Conservation (phyloP, 495 filamentous ascomycete species). For the Penicillium lagena region DNA sequence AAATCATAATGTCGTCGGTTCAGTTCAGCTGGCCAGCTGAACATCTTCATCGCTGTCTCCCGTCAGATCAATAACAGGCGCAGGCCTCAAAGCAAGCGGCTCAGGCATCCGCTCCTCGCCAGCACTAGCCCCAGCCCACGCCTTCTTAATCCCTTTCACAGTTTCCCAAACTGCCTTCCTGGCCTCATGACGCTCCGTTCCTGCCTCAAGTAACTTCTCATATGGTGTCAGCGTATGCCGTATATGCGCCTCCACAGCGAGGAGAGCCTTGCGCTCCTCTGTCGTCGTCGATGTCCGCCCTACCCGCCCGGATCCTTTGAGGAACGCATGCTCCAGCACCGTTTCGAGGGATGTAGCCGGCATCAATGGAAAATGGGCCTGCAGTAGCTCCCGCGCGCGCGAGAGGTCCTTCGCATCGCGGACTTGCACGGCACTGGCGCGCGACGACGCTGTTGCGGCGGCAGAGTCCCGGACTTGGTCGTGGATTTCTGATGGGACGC, state of each 20-base stretch:
- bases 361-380: constrained; percentile 35
- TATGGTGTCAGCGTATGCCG: constrained; percentile 44
- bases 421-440: constrained; percentile 29
- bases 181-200: constrained; percentile 13
- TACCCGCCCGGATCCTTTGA: constrained; percentile 45
- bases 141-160: constrained; percentile 19
- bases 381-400: constrained; percentile 27
- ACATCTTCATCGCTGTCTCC: neutral
- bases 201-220: constrained; percentile 29
- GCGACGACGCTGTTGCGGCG: constrained; percentile 28
- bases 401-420: constrained; percentile 28
- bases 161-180: constrained; percentile 20
- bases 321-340: constrained; percentile 39
- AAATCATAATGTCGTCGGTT: too few relatives aligned
- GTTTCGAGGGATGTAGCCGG: constrained; percentile 28
- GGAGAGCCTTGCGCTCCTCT: constrained; percentile 29
- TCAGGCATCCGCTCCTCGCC: neutral
- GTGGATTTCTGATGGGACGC: constrained; percentile 38
- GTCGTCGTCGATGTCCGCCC: constrained; percentile 30
- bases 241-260: constrained; percentile 47
- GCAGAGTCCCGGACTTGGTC: constrained; percentile 21
- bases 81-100: neutral
- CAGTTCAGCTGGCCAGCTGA: too few relatives aligned
- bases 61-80: neutral
- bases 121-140: constrained; percentile 20